Evolutionary conservation across 2,329 filamentous ascomycete genomes (phyloP), one percentile per base, ranked within the genome.

Genomic region (Penicillium expansum): DNA sequence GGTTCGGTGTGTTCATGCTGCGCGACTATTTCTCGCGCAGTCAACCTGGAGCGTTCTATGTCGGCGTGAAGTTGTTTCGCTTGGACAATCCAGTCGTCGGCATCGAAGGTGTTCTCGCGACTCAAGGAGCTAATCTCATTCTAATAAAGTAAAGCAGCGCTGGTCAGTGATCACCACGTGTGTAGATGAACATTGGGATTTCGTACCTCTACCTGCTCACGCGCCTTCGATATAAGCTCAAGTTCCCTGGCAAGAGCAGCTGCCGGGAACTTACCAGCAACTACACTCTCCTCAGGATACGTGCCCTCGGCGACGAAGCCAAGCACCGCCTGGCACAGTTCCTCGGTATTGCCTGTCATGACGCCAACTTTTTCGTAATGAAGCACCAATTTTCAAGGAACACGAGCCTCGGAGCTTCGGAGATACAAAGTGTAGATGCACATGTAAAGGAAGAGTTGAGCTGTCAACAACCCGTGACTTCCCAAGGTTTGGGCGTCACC

Each of bases 1-100:
- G 80, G 78, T 59, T 86, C 84, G 13, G 87, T 86, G 29, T 81
- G 84, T 68, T 93, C 88, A 51, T 92, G 87, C 67, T 91, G 85
- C 43, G 86, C 83, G 5, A 93, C 83, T 57, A 97, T 95, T 56
- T 92, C 86, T 67, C 87, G 87, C 22, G 93, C 92, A 35, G 92
- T 86, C 16, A 84, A 82, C 67, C 91, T 88, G 24, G 91, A 93
- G 45, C 85, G 84, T 67, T 90, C 85, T 62, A 97, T 93, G 69
- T 97, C 93, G 60, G 87, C 84, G 72, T 96, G 91, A 8, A 97
- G 83, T 51, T 87, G 85, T 74, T 91, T 91, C 47, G 92, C 91
- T 72, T 94, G 91, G 50, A 82, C 78, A 55, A 95, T 90, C 93
- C 93, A 97, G 50, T 87, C 84, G 69, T 91, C 89, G 49, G 96